These are phyloP conservation scores for Diaporthe aspalathi DNA, from an alignment of 2,329 filamentous ascomycete genomes.

Conservation along the genomic window DNA sequence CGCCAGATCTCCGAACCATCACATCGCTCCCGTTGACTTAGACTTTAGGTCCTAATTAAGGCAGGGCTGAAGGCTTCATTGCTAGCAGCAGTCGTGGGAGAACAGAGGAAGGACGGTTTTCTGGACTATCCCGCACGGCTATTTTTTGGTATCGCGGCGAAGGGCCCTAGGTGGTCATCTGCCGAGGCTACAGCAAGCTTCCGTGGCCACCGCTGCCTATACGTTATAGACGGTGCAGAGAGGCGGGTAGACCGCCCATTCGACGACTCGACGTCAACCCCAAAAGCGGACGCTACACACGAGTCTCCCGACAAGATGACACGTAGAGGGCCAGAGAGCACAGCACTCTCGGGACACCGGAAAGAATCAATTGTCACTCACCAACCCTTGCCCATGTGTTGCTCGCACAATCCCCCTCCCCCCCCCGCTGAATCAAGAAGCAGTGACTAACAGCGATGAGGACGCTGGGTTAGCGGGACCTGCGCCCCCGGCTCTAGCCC, in stretches of 20 bases:
- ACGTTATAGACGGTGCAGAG: not conserved
- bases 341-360: constrained; percentile 12
- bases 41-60: constrained; percentile 32
- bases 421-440: not conserved
- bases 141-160: constrained; percentile 3
- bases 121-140: not conserved
- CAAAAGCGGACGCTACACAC: not conserved
- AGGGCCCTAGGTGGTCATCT: constrained; percentile 2
- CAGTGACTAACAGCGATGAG: not conserved
- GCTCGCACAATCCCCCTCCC: constrained; percentile 7
- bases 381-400: constrained; percentile 10
- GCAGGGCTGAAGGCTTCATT: constrained; percentile 35
- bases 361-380: not conserved
- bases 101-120: constrained; percentile 2
- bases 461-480: constrained; percentile 7
- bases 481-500: constrained; percentile 2
- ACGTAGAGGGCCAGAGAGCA: not conserved
- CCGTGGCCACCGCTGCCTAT: constrained; percentile 12
- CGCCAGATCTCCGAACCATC: constrained; percentile 32
- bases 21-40: constrained; percentile 34
- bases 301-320: not conserved
- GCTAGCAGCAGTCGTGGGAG: constrained; percentile 22
- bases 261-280: not conserved
- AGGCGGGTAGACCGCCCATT: constrained; percentile 6
- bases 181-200: constrained; percentile 37